Evolutionary conservation across 352 stramenopile species (phyloP), one percentile per base, ranked within the genome.

Genomic region (Phytophthora kernoviae): DNA sequence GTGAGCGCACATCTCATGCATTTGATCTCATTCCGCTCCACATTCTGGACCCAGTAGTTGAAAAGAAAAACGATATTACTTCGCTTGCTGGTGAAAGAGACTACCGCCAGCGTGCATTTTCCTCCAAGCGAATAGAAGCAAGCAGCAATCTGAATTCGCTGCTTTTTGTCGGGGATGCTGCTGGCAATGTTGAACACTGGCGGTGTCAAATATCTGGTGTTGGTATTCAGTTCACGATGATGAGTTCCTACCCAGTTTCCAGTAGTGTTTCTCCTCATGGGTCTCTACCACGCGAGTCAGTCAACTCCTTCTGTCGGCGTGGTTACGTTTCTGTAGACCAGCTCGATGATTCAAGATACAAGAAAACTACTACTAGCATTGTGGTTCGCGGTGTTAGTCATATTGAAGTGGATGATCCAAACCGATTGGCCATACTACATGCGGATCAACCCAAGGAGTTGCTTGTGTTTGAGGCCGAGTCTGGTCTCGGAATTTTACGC

Each of bases 331-430:
- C 34, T 51, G 21, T 32, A 36, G 45, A 59, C 40, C 56, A 66
- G 39, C 9, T 65, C 18, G 32, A 61, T 21, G 43, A 45, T 52
- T 58, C n/a, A 9, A 49, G 17, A 36, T 40, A 57, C 52, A 48
- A n/a, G 21, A 34, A 39, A 37, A 50, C 62, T 42, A 32, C 22
- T 17, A 33, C 30, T 32, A 30, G 40, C 7, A 37, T 48, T 2
- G 22, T 51, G 10, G 9, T 18, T 41, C 20, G 41, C 9, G 75
- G 80, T 14, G 76, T 93, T 34, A 60, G 61, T 30, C 83, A 93
- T 37, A 92, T 95, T 50, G 84, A 93, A 75, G 81, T 95, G 15
- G 81, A 95, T 52, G 86, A 95, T 55, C 86, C 84, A 4, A 95
- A 95, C 49, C 84, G 86, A 20, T 63, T 95, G 27, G 86, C 84